A percentile compares a stretch with the other conserved stretches of the same genome.
phyloP scores from a whole-genome alignment of 164 flowering plant genomes.

The Vitis cinerea region DNA sequence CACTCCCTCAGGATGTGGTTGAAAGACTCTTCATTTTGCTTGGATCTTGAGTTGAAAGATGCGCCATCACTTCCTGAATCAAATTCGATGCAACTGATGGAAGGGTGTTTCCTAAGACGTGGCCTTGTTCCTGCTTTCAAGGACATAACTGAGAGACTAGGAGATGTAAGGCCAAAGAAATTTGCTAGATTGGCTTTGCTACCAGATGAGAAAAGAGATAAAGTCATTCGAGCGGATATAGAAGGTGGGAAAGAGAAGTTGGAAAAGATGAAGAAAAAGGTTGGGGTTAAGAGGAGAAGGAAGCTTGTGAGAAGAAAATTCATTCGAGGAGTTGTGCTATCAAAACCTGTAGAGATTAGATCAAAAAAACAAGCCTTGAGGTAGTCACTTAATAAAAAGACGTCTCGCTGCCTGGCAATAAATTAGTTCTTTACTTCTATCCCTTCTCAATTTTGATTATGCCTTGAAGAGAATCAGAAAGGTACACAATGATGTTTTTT shows the following conservation, averaged over 20 bases:
- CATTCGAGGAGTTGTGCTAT: slow-evolving; percentile 17
- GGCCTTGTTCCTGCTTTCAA: slow-evolving; percentile 89
- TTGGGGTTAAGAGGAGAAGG: slow-evolving; percentile 17
- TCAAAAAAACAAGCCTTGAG: background rate
- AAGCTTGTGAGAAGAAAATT: slow-evolving; percentile 32
- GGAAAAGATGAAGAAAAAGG: slow-evolving; percentile 57
- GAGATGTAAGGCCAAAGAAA: slow-evolving; percentile 75
- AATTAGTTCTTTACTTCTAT: too few relatives aligned
- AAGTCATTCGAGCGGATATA: slow-evolving; percentile 70
- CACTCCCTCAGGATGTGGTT: slow-evolving; percentile 96
- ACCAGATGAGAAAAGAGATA: slow-evolving; percentile 70
- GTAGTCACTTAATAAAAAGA: too few relatives aligned
- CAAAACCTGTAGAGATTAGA: slow-evolving; percentile 11
- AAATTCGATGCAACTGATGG: slow-evolving; percentile 84
- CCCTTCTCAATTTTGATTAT: too few relatives aligned
- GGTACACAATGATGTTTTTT: too few relatives aligned
- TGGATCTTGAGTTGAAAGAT: slow-evolving; percentile 89
- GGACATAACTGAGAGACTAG: slow-evolving; percentile 73
- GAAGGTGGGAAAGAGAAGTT: slow-evolving; percentile 67
- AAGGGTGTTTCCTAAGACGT: slow-evolving; percentile 84
- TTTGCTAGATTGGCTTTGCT: slow-evolving; percentile 85
- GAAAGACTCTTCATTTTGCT: slow-evolving; percentile 95
- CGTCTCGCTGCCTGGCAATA: too few relatives aligned
- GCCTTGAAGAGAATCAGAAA: too few relatives aligned
- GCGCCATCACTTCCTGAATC: slow-evolving; percentile 63